Conservation (phyloP, 2,329 filamentous ascomycete genomes). For the Cercospora nicotianae region DNA sequence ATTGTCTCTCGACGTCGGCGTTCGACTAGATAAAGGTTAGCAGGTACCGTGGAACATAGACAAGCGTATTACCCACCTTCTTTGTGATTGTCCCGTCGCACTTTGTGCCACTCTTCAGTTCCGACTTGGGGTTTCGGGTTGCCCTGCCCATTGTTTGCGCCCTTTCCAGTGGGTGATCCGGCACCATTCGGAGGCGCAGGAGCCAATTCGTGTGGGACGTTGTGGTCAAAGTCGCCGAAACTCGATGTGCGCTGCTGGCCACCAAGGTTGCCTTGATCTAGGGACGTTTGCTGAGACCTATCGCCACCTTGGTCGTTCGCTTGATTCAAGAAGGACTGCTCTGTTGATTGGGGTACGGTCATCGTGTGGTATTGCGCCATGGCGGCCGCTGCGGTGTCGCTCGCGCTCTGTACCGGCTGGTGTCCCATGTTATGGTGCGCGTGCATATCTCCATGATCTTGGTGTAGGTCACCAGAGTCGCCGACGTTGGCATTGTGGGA, state of each 20-base stretch:
- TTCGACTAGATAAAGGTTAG: slow-evolving; percentile 66
- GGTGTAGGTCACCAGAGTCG: slow-evolving; percentile 16
- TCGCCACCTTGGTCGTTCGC: slow-evolving; percentile 23
- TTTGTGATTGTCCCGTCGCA: slow-evolving; percentile 97
- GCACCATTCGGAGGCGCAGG: slow-evolving; percentile 37
- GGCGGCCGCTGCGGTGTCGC: slow-evolving; percentile 62
- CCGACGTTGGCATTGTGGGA: slow-evolving; percentile 34
- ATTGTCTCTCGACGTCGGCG: slow-evolving; percentile 95
- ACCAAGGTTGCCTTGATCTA: slow-evolving; percentile 24
- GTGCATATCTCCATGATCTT: slow-evolving; percentile 23
- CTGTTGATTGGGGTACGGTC: slow-evolving; percentile 58
- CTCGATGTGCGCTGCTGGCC: slow-evolving; percentile 25
- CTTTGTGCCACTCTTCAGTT: slow-evolving; percentile 96
- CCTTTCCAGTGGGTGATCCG: slow-evolving; percentile 43
- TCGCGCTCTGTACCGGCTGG: slow-evolving; percentile 47
- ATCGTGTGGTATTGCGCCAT: slow-evolving; percentile 54
- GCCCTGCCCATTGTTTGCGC: slow-evolving; percentile 24
- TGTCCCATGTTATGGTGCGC: slow-evolving; percentile 23
- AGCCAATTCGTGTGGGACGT: slow-evolving; percentile 7
- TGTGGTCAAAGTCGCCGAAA: slow-evolving; percentile 29
- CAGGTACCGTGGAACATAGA: no score
- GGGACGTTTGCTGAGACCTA: slow-evolving; percentile 24
- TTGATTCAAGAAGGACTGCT: slow-evolving; percentile 48
- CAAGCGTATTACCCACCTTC: slow-evolving; percentile 79
- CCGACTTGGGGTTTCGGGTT: slow-evolving; percentile 78